These are phyloP conservation scores for Ricinus communis DNA, from an alignment of 345 rosid species.

Conservation along the genomic window DNA sequence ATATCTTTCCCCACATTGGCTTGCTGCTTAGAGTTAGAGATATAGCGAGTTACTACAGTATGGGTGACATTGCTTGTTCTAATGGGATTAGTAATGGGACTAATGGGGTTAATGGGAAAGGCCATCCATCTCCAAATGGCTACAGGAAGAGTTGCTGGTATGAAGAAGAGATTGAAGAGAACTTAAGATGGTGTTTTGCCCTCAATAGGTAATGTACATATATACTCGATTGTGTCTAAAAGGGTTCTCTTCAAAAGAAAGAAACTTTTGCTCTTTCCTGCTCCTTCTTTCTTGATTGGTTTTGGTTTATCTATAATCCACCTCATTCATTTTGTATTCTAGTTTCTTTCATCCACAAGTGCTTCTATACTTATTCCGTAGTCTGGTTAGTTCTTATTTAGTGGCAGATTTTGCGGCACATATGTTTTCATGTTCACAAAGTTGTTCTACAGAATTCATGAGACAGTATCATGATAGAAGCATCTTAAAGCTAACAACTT, in stretches of 20 bases:
- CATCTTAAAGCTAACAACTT: background rate
- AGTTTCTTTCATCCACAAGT: no score
- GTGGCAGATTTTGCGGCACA: no score
- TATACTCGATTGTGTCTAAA: no score
- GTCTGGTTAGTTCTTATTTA: no score
- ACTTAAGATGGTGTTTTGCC: conserved; percentile 62
- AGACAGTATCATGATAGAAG: background rate
- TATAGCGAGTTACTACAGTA: background rate
- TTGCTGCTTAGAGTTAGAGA: background rate
- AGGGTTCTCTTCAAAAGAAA: no score
- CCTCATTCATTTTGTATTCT: no score
- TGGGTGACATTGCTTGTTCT: conserved; percentile 55
- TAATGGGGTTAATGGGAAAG: conserved; percentile 39
- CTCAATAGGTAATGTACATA: conserved; percentile 48
- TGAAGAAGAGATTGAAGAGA: conserved; percentile 64
- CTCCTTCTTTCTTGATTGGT: no score
- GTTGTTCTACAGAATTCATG: background rate
- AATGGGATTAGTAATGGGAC: conserved; percentile 31
- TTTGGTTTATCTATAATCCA: no score
- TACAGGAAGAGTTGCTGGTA: conserved; percentile 76
- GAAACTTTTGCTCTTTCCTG: no score
- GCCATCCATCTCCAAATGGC: conserved; percentile 35
- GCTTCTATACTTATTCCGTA: no score
- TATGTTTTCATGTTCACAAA: background rate
- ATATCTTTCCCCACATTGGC: background rate